Conservation (phyloP, 768 basidiomycete genomes). For the Rhizopogon rudus region DNA sequence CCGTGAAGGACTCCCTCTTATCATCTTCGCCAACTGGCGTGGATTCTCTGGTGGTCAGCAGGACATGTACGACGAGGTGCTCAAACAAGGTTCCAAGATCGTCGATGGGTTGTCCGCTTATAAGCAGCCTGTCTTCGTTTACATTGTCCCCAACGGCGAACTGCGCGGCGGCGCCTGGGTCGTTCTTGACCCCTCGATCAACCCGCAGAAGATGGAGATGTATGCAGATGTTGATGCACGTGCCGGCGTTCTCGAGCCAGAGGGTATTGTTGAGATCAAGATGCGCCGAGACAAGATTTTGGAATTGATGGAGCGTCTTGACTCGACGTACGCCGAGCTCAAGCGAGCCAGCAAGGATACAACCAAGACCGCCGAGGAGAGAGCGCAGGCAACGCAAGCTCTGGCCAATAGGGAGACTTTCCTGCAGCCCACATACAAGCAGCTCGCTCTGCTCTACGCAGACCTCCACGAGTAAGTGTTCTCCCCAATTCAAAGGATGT, state of each 20-base stretch:
- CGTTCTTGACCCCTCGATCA: slow-evolving; percentile 97
- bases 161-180: slow-evolving; percentile 99
- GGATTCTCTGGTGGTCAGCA: slow-evolving; percentile 99
- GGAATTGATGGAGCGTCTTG: slow-evolving; percentile 89
- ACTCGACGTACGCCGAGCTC: slow-evolving; percentile 72
- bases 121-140: slow-evolving; percentile 97
- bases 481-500: not conserved
- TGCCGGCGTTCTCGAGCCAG: slow-evolving; percentile 94
- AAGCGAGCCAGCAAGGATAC: slow-evolving; percentile 79
- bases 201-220: slow-evolving; percentile 98
- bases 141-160: slow-evolving; percentile 98
- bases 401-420: slow-evolving; percentile 73
- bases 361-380: slow-evolving; percentile 69
- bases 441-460: slow-evolving; percentile 89
- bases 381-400: slow-evolving; percentile 59
- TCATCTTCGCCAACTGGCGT: slow-evolving; percentile 99
- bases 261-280: slow-evolving; percentile 97
- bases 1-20: slow-evolving; percentile 92
- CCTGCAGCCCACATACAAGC: slow-evolving; percentile 88
- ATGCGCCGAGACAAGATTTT: slow-evolving; percentile 93
- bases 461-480: slow-evolving; percentile 89
- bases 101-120: slow-evolving; percentile 97
- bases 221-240: slow-evolving; percentile 95
- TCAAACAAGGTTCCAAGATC: slow-evolving; percentile 97
- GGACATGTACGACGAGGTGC: slow-evolving; percentile 97